phyloP scores from a whole-genome alignment of 164 flowering plant genomes.

The Amborella trichopoda region DNA sequence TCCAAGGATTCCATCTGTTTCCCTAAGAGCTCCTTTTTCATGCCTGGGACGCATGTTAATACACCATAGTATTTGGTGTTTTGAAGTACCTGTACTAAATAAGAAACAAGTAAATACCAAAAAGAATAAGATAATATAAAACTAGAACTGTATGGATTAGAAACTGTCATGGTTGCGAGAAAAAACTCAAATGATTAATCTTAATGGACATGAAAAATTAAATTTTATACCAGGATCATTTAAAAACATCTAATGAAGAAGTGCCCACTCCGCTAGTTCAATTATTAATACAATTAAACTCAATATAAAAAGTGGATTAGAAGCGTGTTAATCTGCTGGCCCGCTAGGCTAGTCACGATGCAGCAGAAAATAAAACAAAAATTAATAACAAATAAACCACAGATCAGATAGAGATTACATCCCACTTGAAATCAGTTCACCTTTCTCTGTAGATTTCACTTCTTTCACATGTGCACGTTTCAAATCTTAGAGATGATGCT shows the following conservation, averaged over 20 bases:
- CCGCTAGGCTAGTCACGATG: no score
- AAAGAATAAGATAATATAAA: background rate
- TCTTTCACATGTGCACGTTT: no score
- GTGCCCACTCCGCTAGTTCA: no score
- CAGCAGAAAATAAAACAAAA: no score
- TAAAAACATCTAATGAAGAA: background rate
- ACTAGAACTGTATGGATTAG: background rate
- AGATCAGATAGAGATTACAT: no score
- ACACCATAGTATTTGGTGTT: constrained; percentile 39
- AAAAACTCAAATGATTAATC: background rate
- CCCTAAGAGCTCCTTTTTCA: constrained; percentile 31
- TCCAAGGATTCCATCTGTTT: constrained; percentile 71
- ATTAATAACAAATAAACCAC: no score
- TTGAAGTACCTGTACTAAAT: constrained; percentile 32
- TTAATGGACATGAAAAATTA: background rate
- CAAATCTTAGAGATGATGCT: no score
- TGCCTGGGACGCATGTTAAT: constrained; percentile 29
- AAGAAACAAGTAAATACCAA: background rate
- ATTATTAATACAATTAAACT: no score
- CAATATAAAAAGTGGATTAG: no score
- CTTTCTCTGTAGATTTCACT: no score
- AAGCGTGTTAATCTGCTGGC: no score
- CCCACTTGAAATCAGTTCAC: no score
- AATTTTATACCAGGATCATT: background rate
- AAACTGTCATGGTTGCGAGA: constrained; percentile 1